Conservation (phyloP, 108 stramenopile species). For the Nitzschia inconspicua region DNA sequence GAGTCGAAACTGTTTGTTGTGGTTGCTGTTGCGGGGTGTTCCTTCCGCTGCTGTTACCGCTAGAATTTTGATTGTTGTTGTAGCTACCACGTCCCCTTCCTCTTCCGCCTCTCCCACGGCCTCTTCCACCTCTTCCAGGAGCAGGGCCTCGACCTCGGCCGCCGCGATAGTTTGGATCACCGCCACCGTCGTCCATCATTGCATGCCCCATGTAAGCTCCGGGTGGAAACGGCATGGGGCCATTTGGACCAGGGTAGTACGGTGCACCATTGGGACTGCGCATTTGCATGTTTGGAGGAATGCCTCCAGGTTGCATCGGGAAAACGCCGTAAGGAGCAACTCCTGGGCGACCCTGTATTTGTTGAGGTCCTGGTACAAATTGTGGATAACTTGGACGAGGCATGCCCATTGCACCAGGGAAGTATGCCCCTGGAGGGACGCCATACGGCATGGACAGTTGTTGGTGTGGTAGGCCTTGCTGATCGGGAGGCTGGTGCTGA, state of each 20-base stretch:
- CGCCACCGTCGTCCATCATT: slow-evolving; percentile 31
- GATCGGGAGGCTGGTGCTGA: slow-evolving; percentile 39
- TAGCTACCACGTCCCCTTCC: slow-evolving; percentile 25
- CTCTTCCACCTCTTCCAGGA: slow-evolving; percentile 26
- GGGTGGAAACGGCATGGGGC: slow-evolving; percentile 34
- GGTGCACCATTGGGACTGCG: slow-evolving; percentile 34
- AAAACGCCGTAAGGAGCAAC: slow-evolving; percentile 19
- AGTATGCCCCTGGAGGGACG: slow-evolving; percentile 43
- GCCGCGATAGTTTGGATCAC: slow-evolving; percentile 19
- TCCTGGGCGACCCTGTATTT: slow-evolving; percentile 33
- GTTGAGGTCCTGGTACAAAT: slow-evolving; percentile 39
- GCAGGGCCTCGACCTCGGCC: slow-evolving; percentile 21
- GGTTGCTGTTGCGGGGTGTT: slow-evolving; percentile 5
- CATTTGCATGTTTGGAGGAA: slow-evolving; percentile 43
- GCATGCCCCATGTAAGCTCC: slow-evolving; percentile 21
- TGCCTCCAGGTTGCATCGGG: slow-evolving; percentile 43
- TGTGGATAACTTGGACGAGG: slow-evolving; percentile 49
- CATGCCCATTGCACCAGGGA: slow-evolving; percentile 28
- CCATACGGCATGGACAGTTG: slow-evolving; percentile 38
- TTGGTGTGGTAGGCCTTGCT: slow-evolving; percentile 31
- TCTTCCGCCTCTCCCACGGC: slow-evolving; percentile 18
- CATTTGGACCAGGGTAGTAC: slow-evolving; percentile 22
- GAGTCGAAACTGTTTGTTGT: slow-evolving; percentile 2
- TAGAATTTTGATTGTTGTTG: slow-evolving; percentile 18
- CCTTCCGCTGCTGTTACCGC: slow-evolving; percentile 11